Percentiles rank a stretch among this genome's conserved stretches.
phyloP scores from a whole-genome alignment of 2,329 filamentous ascomycete species.

The Chaetomiaceae sp. region DNA sequence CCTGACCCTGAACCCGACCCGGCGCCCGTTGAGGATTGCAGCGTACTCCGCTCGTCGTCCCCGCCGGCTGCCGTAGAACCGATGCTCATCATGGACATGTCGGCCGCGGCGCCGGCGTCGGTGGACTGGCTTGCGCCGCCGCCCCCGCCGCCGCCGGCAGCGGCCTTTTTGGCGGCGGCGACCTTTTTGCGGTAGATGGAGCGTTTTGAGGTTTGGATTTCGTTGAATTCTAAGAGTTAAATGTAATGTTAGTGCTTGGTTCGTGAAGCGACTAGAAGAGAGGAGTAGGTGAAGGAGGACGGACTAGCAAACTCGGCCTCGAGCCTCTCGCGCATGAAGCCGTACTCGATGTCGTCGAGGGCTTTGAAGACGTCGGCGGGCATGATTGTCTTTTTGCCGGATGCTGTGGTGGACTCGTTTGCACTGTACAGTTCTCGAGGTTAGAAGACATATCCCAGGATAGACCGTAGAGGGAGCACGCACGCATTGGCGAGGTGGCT shows the following conservation, averaged over 20 bases:
- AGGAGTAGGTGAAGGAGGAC: conserved; percentile 29
- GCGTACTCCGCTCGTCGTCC: conserved; percentile 19
- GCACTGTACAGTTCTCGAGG: conserved; percentile 46
- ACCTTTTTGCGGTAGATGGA: conserved; percentile 68
- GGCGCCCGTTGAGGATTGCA: no score
- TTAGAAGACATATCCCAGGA: neutral
- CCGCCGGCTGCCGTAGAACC: conserved; percentile 31
- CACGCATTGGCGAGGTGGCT: conserved; percentile 74
- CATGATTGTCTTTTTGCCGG: conserved; percentile 74
- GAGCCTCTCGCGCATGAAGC: conserved; percentile 63
- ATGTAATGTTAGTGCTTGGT: neutral
- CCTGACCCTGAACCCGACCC: neutral
- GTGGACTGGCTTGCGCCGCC: conserved; percentile 19
- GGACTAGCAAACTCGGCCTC: conserved; percentile 73
- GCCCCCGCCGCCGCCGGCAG: conserved; percentile 27
- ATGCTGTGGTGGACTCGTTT: conserved; percentile 62
- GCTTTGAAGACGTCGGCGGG: conserved; percentile 73
- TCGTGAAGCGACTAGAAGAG: neutral
- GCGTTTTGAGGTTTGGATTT: conserved; percentile 68
- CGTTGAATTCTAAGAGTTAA: conserved; percentile 59
- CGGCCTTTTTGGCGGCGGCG: conserved; percentile 56
- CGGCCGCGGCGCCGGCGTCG: conserved; percentile 19
- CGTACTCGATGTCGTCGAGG: conserved; percentile 71
- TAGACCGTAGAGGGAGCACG: conserved; percentile 31
- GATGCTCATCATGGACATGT: conserved; percentile 30